Percentiles rank a stretch among this genome's conserved stretches.
Conservation (phyloP, 345 rosid genomes). For the Fremontodendron californicum region DNA sequence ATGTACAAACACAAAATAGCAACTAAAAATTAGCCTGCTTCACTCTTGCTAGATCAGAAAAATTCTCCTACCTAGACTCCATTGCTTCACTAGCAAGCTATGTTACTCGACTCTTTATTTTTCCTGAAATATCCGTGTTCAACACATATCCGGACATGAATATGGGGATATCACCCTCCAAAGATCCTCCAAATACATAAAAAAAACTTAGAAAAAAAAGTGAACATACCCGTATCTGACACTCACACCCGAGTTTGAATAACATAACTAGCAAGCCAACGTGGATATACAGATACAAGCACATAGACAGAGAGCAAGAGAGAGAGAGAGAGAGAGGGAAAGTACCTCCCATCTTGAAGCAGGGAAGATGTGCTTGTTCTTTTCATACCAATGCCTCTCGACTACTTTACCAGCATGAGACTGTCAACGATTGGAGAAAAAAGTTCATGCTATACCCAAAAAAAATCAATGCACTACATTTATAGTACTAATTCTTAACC, state of each 20-base stretch:
- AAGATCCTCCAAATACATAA: no score
- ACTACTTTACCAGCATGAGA: conserved; percentile 99
- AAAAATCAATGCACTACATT: not conserved
- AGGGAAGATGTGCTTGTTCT: conserved; percentile 98
- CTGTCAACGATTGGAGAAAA: conserved; percentile 30
- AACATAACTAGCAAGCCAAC: not conserved
- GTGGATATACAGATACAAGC: no score
- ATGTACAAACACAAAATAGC: not conserved
- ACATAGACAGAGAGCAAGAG: no score
- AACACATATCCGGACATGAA: no score
- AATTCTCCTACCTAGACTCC: not conserved
- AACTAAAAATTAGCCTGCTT: not conserved
- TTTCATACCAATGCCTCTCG: conserved; percentile 99
- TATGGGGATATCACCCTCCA: no score
- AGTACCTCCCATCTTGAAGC: conserved; percentile 99
- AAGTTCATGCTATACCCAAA: no score
- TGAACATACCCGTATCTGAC: no score
- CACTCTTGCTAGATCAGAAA: not conserved
- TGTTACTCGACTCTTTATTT: no score
- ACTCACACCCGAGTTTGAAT: no score
- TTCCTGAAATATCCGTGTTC: no score
- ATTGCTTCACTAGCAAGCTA: no score
- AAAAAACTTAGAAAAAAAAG: no score
- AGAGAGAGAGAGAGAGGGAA: conserved; percentile 2
- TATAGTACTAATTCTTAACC: not conserved